These are phyloP conservation scores for Ploettnerulaceae sp. DNA, from an alignment of 2,329 filamentous ascomycete genomes.

Conservation along the genomic window DNA sequence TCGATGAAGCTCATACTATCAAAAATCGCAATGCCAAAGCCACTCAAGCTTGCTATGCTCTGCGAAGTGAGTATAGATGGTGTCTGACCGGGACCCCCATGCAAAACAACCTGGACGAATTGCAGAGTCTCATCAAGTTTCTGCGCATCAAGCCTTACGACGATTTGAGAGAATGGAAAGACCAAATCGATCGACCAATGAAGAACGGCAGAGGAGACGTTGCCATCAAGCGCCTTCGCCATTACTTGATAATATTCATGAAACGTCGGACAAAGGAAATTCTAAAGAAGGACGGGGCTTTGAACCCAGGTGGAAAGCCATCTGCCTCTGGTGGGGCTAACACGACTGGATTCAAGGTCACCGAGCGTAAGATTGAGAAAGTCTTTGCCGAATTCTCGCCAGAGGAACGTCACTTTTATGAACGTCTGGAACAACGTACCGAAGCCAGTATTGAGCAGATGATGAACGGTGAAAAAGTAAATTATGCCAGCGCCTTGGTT, in stretches of 20 bases:
- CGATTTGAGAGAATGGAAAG: conserved; percentile 80
- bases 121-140: conserved; percentile 91
- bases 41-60: conserved; percentile 83
- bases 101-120: conserved; percentile 96
- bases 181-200: conserved; percentile 83
- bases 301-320: conserved; percentile 68
- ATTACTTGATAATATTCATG: conserved; percentile 90
- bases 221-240: conserved; percentile 80
- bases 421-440: conserved; percentile 75
- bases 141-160: conserved; percentile 88
- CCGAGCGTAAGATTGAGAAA: conserved; percentile 81
- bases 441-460: conserved; percentile 83
- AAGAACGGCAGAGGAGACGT: conserved; percentile 85
- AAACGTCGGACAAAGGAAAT: conserved; percentile 97
- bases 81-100: conserved; percentile 94
- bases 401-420: conserved; percentile 80
- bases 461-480: conserved; percentile 72
- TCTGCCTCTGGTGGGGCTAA: conserved; percentile 42
- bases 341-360: conserved; percentile 77
- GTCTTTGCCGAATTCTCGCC: conserved; percentile 73
- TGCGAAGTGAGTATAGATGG: conserved; percentile 87
- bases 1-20: conserved; percentile 97
- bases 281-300: conserved; percentile 78
- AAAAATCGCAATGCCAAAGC: conserved; percentile 97
- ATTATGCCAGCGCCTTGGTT: conserved; percentile 91